These are phyloP conservation scores for Hylodesmum podocarpum DNA, from an alignment of 306 rosid genomes.

Conservation along the genomic window DNA sequence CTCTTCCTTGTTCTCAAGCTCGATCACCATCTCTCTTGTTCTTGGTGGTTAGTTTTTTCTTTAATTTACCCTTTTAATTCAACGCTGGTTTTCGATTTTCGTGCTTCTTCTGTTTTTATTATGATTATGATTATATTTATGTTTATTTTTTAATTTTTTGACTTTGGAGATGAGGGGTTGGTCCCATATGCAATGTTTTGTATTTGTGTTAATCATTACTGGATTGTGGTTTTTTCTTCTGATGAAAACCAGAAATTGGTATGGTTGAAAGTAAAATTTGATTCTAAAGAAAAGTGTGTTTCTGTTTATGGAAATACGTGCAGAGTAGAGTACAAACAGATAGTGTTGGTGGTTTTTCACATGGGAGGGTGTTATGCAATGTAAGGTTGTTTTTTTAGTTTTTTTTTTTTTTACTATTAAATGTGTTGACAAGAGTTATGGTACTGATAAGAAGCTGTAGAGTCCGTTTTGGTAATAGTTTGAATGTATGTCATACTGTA, in stretches of 20 bases:
- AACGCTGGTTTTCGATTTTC: background rate
- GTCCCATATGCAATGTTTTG: slow-evolving; percentile 22
- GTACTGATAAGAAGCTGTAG: background rate
- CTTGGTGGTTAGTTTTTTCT: slow-evolving; percentile 83
- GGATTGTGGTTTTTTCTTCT: background rate
- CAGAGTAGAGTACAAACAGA: background rate
- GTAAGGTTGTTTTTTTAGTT: background rate
- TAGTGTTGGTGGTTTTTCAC: background rate
- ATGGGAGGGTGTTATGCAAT: background rate
- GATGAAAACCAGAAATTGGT: background rate
- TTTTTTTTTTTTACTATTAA: background rate
- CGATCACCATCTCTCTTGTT: slow-evolving; percentile 60
- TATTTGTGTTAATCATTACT: slow-evolving; percentile 4
- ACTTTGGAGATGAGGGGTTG: background rate
- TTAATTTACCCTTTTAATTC: background rate
- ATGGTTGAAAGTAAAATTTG: background rate
- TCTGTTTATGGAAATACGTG: background rate
- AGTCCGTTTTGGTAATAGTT: background rate
- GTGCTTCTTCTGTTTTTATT: background rate
- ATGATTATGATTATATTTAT: slow-evolving; percentile 10
- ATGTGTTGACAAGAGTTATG: background rate
- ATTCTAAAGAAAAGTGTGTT: background rate
- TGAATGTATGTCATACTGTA: too few relatives aligned
- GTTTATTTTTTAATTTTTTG: too few relatives aligned
- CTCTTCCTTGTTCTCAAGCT: slow-evolving; percentile 89